Evolutionary conservation across 2,329 filamentous ascomycete genomes (phyloP).

Genomic region (Hansfordia pulvinata): DNA sequence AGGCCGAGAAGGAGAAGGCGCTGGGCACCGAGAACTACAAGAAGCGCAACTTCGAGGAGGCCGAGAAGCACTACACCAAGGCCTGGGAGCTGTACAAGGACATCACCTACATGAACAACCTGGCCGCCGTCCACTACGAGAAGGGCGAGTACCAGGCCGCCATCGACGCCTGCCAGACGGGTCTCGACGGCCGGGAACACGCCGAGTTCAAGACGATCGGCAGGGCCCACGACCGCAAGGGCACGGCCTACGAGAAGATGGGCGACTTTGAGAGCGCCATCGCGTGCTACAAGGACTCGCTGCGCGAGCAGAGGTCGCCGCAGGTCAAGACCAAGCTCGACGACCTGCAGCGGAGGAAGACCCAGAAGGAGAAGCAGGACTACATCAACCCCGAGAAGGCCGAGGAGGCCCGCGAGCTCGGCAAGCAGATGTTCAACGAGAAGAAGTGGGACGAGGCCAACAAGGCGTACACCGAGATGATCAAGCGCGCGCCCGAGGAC

Average conservation of each 20-base stretch:
- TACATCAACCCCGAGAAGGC: conserved; percentile 88
- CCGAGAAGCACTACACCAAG: conserved; percentile 86
- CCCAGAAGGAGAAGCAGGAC: conserved; percentile 57
- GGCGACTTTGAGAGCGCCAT: conserved; percentile 70
- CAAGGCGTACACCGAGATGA: conserved; percentile 90
- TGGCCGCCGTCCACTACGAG: conserved; percentile 87
- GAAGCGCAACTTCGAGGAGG: conserved; percentile 92
- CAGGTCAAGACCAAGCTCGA: conserved; percentile 90
- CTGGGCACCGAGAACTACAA: conserved; percentile 93
- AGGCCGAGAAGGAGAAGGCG: conserved; percentile 88
- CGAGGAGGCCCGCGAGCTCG: conserved; percentile 87
- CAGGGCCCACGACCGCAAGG: conserved; percentile 95
- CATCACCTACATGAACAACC: conserved; percentile 94
- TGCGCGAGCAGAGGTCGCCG: conserved; percentile 93
- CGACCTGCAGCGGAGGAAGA: conserved; percentile 75
- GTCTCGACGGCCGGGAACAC: conserved; percentile 75
- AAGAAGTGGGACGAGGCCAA: conserved; percentile 91
- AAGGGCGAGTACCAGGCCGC: conserved; percentile 86
- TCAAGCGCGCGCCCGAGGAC: conserved; percentile 86
- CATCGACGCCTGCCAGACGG: conserved; percentile 77
- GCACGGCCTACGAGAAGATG: conserved; percentile 82
- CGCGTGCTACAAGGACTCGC: conserved; percentile 80
- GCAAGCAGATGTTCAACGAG: conserved; percentile 95
- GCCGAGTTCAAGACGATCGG: conserved; percentile 98
- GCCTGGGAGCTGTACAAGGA: conserved; percentile 94